phyloP scores from a whole-genome alignment of 2,329 filamentous ascomycete species.

The Stachybotrys elegans region DNA sequence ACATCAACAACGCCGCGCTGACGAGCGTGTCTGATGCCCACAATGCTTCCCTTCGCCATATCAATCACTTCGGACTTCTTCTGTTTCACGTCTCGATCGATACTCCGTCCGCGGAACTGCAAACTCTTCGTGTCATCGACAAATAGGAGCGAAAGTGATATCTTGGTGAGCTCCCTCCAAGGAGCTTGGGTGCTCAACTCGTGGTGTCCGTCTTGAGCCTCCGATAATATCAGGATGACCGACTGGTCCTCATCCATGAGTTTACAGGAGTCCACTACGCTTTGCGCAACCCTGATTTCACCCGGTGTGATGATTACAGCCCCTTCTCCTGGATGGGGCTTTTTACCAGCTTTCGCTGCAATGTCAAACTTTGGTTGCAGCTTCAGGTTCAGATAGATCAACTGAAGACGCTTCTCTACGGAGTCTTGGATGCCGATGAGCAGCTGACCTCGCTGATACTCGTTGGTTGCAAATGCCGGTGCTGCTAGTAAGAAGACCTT shows the following conservation, averaged over 20 bases:
- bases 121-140: conserved; percentile 56
- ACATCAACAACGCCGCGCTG: conserved; percentile 60
- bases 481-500: conserved; percentile 65
- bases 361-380: conserved; percentile 28
- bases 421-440: conserved; percentile 67
- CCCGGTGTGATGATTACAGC: conserved; percentile 29
- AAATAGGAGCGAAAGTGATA: conserved; percentile 58
- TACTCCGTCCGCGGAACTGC: conserved; percentile 47
- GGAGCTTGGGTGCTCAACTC: conserved; percentile 70
- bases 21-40: conserved; percentile 53
- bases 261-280: conserved; percentile 69
- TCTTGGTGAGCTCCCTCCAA: conserved; percentile 65
- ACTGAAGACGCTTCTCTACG: conserved; percentile 60
- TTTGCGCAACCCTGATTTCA: conserved; percentile 55
- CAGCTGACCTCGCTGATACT: conserved; percentile 48
- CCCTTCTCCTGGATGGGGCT: conserved; percentile 13
- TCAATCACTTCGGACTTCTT: conserved; percentile 41
- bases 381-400: conserved; percentile 59
- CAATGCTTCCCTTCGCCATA: conserved; percentile 41
- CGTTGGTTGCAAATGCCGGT: conserved; percentile 50
- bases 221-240: conserved; percentile 65
- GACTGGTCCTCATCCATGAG: conserved; percentile 62
- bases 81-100: conserved; percentile 46
- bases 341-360: conserved; percentile 13
- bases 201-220: conserved; percentile 56